Percentiles rank a stretch among this genome's conserved stretches.
These are phyloP conservation scores for Cadophora sp. DNA, from an alignment of 2,329 filamentous ascomycete genomes.

Conservation along the genomic window DNA sequence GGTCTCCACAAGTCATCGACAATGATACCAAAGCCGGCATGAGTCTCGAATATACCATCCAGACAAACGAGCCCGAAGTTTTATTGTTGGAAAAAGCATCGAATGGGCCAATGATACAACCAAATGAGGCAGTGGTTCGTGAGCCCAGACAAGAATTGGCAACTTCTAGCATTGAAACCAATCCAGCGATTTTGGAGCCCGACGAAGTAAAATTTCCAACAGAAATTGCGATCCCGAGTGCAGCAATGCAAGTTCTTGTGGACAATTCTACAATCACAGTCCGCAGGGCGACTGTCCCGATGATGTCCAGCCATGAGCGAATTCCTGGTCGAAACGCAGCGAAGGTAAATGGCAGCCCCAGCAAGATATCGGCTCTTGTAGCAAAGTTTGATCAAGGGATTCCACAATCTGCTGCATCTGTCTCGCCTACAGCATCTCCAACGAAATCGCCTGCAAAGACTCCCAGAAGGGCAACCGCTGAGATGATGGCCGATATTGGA, in stretches of 20 bases:
- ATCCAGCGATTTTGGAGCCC: neutral
- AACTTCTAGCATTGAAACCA: neutral
- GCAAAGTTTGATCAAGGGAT: constrained; percentile 38
- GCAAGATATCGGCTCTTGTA: constrained; percentile 41
- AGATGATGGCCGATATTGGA: constrained; percentile 4
- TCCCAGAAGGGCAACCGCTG: constrained; percentile 20
- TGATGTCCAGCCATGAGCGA: neutral
- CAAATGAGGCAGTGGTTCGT: neutral
- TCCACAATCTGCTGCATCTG: neutral
- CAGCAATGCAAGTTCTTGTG: neutral
- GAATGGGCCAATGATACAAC: neutral
- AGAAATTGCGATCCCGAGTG: neutral
- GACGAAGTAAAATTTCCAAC: neutral
- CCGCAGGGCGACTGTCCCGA: constrained; percentile 1
- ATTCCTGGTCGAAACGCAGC: neutral
- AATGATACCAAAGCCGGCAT: neutral
- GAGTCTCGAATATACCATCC: neutral
- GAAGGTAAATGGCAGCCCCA: constrained; percentile 22
- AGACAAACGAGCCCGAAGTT: neutral
- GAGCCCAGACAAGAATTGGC: neutral
- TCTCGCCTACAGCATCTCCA: constrained; percentile 1
- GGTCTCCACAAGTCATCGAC: neutral
- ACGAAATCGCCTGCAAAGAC: constrained; percentile 25
- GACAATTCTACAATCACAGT: neutral
- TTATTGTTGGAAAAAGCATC: neutral